A percentile compares a stretch with the other conserved stretches of the same genome.
Conservation (phyloP, 345 rosid species). For the Eucalyptus polyanthemos region DNA sequence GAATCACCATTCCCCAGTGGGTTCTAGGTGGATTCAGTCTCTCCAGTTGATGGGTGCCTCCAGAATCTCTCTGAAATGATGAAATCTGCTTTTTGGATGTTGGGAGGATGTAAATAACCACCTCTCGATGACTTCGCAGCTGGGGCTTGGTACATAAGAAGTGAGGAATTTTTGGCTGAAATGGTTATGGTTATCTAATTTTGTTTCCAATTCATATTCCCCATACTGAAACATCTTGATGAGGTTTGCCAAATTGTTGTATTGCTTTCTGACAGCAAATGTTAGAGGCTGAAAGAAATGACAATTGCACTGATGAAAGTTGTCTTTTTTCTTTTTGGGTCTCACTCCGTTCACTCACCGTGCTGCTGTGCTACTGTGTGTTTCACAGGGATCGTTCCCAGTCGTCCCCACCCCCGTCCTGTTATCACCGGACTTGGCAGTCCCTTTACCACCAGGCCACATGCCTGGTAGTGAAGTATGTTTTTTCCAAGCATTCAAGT, state of each 20-base stretch:
- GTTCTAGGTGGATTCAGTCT: background rate
- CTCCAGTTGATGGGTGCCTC: background rate
- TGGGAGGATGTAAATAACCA: background rate
- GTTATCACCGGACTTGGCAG: accelerated
- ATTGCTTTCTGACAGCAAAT: background rate
- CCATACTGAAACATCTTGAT: background rate
- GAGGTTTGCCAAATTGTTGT: background rate
- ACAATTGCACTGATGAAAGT: background rate
- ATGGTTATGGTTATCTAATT: background rate
- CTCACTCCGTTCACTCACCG: background rate
- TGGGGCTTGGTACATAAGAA: background rate
- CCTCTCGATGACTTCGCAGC: background rate
- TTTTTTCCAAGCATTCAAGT: background rate
- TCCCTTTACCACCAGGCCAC: background rate
- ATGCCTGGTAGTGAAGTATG: background rate
- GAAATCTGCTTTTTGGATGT: background rate
- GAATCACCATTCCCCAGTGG: background rate
- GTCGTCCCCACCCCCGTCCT: background rate
- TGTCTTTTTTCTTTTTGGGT: background rate
- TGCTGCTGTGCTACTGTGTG: background rate
- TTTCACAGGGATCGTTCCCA: background rate
- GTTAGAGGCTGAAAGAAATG: background rate
- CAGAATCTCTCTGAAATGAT: background rate
- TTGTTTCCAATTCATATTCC: background rate
- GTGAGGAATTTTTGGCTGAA: background rate